Evolutionary conservation across 2,329 filamentous ascomycete species (phyloP).

Genomic region (Tolypocladium sp.): DNA sequence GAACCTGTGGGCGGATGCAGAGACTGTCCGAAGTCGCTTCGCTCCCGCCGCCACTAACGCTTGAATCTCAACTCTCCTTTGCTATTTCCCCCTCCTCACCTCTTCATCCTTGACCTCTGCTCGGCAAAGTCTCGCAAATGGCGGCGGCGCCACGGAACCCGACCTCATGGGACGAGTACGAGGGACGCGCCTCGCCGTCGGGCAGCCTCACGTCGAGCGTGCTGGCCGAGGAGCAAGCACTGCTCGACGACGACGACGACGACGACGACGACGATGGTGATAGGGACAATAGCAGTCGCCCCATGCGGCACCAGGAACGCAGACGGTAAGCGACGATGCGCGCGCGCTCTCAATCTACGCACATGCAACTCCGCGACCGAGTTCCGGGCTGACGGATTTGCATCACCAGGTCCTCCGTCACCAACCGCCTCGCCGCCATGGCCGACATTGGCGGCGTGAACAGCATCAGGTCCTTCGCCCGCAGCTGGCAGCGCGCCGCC

Average conservation of each 20-base stretch:
- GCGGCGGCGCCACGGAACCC: constrained; percentile 24
- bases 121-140: constrained; percentile 11
- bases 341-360: not conserved
- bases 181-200: constrained; percentile 30
- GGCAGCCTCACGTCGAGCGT: constrained; percentile 33
- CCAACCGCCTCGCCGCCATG: constrained; percentile 45
- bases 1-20: not conserved
- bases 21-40: not conserved
- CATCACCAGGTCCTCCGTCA: constrained; percentile 45
- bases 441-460: constrained; percentile 81
- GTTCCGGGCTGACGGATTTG: not conserved
- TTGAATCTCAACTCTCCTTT: not conserved
- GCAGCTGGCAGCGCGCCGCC: constrained; percentile 85
- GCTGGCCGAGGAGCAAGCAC: constrained; percentile 34
- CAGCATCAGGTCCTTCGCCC: constrained; percentile 86
- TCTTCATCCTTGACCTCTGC: not conserved
- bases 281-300: constrained; percentile 1
- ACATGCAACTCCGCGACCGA: not conserved
- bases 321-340: constrained; percentile 16
- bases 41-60: not conserved
- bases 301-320: constrained; percentile 14
- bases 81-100: not conserved
- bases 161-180: constrained; percentile 37
- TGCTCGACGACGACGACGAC: constrained; percentile 30
- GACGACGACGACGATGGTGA: constrained; percentile 19